Conservation (phyloP, 139 green algal genomes). For the Pseudopediastrum boryanum region DNA sequence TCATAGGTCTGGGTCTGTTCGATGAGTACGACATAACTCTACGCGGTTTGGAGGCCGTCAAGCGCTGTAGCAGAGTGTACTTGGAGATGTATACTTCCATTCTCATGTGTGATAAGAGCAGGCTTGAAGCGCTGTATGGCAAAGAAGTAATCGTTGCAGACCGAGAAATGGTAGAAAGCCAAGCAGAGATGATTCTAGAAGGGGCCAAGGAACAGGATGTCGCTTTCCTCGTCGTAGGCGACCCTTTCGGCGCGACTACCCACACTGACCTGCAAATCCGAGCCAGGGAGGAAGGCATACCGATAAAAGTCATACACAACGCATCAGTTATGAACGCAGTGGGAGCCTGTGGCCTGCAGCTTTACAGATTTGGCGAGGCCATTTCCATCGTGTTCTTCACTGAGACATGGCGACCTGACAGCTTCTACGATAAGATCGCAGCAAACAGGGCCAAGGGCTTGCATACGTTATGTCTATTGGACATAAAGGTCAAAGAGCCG, state of each 20-base stretch:
- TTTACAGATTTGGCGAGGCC: conserved; percentile 96
- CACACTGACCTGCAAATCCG: conserved; percentile 88
- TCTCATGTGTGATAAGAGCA: conserved; percentile 83
- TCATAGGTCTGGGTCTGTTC: conserved; percentile 92
- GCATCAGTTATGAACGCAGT: conserved; percentile 97
- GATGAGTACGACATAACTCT: conserved; percentile 97
- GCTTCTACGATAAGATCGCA: conserved; percentile 83
- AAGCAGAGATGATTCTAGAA: conserved; percentile 86
- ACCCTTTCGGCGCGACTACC: conserved; percentile 86
- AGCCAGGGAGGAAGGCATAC: conserved; percentile 73
- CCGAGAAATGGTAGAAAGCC: conserved; percentile 42
- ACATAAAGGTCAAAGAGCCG: conserved; percentile 96
- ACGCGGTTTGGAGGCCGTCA: conserved; percentile 88
- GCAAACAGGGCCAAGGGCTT: conserved; percentile 73
- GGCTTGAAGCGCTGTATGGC: conserved; percentile 94
- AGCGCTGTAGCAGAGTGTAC: conserved; percentile 77
- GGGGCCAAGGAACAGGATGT: conserved; percentile 82
- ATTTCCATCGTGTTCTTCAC: conserved; percentile 99
- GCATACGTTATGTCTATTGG: conserved; percentile 96
- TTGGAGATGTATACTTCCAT: conserved; percentile 98
- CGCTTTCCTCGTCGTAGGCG: conserved; percentile 97
- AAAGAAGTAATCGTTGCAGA: conserved; percentile 89
- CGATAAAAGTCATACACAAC: conserved; percentile 94
- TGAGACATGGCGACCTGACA: conserved; percentile 92
- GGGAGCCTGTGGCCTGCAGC: conserved; percentile 90